Evolutionary conservation across 805 yeast species (phyloP).

Genomic region (Candida saitoana): DNA sequence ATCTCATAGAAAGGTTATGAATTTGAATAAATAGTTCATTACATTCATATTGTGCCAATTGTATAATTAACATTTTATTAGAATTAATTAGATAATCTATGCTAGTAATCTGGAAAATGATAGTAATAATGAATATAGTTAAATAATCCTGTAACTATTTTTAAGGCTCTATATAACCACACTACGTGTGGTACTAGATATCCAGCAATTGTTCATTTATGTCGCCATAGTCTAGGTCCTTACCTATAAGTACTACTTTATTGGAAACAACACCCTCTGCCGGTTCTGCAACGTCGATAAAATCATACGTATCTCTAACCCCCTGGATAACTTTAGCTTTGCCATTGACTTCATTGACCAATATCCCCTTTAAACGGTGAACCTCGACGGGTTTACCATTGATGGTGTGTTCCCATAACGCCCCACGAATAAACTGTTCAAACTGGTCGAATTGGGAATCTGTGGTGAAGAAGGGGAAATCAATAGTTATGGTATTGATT

Average conservation of each 20-base stretch:
- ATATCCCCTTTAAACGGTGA: conserved; percentile 77
- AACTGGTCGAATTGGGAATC: conserved; percentile 40
- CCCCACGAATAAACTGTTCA: conserved; percentile 61
- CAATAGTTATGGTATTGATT: conserved; percentile 30
- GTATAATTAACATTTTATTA: too few relatives aligned
- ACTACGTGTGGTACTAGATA: too few relatives aligned
- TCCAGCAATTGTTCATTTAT: conserved; percentile 13
- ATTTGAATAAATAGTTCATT: too few relatives aligned
- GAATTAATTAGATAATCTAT: too few relatives aligned
- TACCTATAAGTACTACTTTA: conserved; percentile 75
- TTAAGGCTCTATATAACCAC: too few relatives aligned
- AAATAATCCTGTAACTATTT: too few relatives aligned
- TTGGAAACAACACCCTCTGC: conserved; percentile 40
- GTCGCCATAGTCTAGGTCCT: conserved; percentile 42
- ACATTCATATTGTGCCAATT: too few relatives aligned
- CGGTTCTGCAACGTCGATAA: conserved; percentile 44
- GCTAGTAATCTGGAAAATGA: too few relatives aligned
- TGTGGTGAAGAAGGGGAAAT: conserved; percentile 43
- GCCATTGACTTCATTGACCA: conserved; percentile 35
- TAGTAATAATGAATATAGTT: too few relatives aligned
- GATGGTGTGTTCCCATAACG: conserved; percentile 67
- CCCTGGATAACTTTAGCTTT: conserved; percentile 74
- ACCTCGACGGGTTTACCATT: conserved; percentile 53
- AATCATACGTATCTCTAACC: conserved; percentile 88
- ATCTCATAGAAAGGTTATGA: too few relatives aligned